Base-by-base conservation (phyloP, 2,329 filamentous ascomycete genomes). In the Coccinonectria pachysandricola region DNA sequence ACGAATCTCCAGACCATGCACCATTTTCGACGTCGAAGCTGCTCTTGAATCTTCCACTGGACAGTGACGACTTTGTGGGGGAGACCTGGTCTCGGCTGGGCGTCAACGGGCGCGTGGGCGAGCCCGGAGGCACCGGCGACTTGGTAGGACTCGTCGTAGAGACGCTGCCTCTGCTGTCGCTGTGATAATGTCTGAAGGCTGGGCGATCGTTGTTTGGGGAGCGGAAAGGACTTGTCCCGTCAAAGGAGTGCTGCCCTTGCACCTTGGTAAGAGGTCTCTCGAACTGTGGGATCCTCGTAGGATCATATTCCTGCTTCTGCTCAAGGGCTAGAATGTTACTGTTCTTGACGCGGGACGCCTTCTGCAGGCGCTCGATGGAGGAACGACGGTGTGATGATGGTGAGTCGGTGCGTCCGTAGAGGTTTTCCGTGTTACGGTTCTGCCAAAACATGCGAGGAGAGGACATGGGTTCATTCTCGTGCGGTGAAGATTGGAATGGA, bases 321-420 rank as follows among this genome's bases (percentile, higher is more conserved):
- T 95, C 87, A 29, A 87, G 79, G 21, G 85, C 86, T 52, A 94
- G 84, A 68, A 96, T 95, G 60, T 79, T 93, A 69, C 88, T 95
- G 63, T 94, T 96, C 68, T 88, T 94, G 47, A 98, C 91, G 34
- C 91, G 81, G 29, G 88, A 94, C 16, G 86, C 87, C 53, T 79
- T 84, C 61, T 95, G 92, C 33, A 98, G 69, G 49, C 87, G 87
- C 68, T 98, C 91, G 42, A 98, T 87, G 11, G 88, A 96, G 23
- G 84, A 83, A 50, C 88, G 79, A 48, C 84, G 81, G 31, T 75
- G 78, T 12, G 83, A 76, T 23, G 79, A 79, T 6, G 78, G 73
- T 8, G 80, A 75, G 21, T 69, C 64, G 15, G 60, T 56, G 26
- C 73, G 66, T 31, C 66, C 64, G 35, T 74, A 75, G 30, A 67